phyloP scores from a whole-genome alignment of 148 eudicot genomes.

The Pharnaceum exiguum region DNA sequence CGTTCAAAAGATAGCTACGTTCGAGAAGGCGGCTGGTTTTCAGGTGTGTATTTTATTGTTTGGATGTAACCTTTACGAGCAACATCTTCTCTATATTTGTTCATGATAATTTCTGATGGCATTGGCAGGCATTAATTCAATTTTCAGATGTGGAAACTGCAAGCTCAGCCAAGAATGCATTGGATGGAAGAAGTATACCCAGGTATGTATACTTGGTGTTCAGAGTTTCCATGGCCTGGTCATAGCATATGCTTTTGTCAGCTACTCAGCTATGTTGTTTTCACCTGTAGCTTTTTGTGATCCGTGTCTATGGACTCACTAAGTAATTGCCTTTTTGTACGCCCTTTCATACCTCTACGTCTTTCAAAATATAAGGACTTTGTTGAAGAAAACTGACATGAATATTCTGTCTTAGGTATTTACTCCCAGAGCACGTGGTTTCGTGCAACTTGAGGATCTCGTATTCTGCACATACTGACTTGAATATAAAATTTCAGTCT shows the following conservation, averaged over 20 bases:
- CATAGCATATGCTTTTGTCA: not conserved
- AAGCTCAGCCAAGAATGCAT: conserved; percentile 62
- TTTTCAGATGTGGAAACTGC: conserved; percentile 67
- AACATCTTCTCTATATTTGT: not conserved
- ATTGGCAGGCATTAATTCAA: conserved; percentile 71
- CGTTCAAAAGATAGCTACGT: conserved; percentile 86
- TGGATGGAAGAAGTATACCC: conserved; percentile 86
- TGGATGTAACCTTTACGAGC: not conserved
- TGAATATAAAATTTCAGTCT: conserved; percentile 77
- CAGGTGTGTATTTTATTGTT: conserved; percentile 40
- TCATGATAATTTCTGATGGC: conserved; percentile 7
- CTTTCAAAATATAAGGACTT: not conserved
- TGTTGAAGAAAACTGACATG: not conserved
- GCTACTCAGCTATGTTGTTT: not conserved
- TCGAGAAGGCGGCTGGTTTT: conserved; percentile 89
- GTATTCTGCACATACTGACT: conserved; percentile 80
- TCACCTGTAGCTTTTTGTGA: too few relatives aligned
- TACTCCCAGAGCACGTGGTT: conserved; percentile 68
- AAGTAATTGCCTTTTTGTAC: too few relatives aligned
- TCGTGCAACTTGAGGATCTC: conserved; percentile 59
- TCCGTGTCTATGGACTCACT: too few relatives aligned
- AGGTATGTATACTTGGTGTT: conserved; percentile 23
- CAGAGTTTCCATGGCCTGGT: not conserved
- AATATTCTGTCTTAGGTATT: conserved; percentile 40
- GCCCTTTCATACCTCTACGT: not conserved